phyloP scores from a whole-genome alignment of 106 monocot species.

The Dendrobium chrysotoxum region DNA sequence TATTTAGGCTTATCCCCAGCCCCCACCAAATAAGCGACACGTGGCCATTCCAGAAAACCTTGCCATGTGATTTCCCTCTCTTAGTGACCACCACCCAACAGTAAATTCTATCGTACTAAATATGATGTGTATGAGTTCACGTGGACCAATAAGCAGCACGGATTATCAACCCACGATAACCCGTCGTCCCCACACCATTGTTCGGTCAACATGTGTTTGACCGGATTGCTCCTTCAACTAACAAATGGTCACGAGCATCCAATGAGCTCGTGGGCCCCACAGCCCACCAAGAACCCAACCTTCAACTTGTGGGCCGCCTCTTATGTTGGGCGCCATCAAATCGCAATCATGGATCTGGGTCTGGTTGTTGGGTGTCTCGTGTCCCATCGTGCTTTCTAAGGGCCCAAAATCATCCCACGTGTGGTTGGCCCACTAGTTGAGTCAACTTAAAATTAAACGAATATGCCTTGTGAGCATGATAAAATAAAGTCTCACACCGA shows the following conservation, averaged over 20 bases:
- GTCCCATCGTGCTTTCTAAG: background rate
- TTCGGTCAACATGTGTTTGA: background rate
- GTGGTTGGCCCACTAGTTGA: background rate
- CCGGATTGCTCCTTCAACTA: background rate
- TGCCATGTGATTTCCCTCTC: background rate
- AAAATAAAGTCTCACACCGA: no score
- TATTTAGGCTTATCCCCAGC: background rate
- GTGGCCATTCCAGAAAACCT: background rate
- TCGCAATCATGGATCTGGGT: background rate
- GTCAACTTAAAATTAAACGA: no score
- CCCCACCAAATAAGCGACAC: background rate
- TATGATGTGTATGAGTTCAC: background rate
- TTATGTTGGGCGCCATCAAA: background rate
- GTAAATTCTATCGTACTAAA: no score
- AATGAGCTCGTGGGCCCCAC: background rate
- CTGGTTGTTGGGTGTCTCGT: background rate
- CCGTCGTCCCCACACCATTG: background rate
- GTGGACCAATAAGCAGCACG: background rate
- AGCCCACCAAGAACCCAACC: background rate
- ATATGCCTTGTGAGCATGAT: no score
- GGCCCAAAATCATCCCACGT: background rate
- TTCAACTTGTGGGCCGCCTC: background rate
- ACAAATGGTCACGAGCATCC: background rate
- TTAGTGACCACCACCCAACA: no score
- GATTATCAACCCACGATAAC: background rate